Conservation (phyloP, 306 rosid genomes). For the Trifolium fragiferum region DNA sequence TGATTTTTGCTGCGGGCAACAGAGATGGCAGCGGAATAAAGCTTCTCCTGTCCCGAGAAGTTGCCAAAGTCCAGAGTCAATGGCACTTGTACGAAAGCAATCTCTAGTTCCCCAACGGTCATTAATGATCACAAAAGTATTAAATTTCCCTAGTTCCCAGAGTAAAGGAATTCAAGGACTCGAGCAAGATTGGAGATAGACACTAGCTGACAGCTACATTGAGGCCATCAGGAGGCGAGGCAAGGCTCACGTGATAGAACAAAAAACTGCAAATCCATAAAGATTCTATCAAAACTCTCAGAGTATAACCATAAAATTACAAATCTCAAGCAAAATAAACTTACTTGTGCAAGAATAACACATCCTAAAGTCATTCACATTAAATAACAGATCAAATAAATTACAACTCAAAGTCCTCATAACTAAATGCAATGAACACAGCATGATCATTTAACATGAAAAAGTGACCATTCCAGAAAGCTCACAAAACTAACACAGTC, state of each 20-base stretch:
- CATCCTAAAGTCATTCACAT: neutral
- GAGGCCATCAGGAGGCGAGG: slow-evolving; percentile 46
- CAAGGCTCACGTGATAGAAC: slow-evolving; percentile 1
- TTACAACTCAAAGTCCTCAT: slow-evolving; percentile 8
- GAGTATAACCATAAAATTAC: neutral
- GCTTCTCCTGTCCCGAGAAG: slow-evolving; percentile 40
- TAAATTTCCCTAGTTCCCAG: slow-evolving; percentile 21
- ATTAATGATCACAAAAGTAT: slow-evolving; percentile 47
- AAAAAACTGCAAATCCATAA: slow-evolving; percentile 51
- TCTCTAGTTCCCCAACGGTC: slow-evolving; percentile 53
- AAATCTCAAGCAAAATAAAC: neutral
- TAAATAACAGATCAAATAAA: neutral
- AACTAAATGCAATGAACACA: neutral
- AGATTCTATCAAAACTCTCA: slow-evolving; percentile 11
- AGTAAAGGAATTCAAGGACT: neutral
- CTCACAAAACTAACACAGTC: neutral
- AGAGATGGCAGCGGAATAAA: slow-evolving; percentile 56
- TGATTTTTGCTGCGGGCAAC: neutral
- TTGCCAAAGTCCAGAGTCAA: slow-evolving; percentile 54
- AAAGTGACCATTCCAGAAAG: slow-evolving; percentile 3
- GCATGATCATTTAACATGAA: neutral
- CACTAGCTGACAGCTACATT: slow-evolving; percentile 35
- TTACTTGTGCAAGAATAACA: neutral
- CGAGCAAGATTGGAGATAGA: neutral
- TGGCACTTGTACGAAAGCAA: slow-evolving; percentile 33